A percentile compares a stretch with the other conserved stretches of the same genome.
Conservation (phyloP, 768 basidiomycete species). For the Boletellus sp. region DNA sequence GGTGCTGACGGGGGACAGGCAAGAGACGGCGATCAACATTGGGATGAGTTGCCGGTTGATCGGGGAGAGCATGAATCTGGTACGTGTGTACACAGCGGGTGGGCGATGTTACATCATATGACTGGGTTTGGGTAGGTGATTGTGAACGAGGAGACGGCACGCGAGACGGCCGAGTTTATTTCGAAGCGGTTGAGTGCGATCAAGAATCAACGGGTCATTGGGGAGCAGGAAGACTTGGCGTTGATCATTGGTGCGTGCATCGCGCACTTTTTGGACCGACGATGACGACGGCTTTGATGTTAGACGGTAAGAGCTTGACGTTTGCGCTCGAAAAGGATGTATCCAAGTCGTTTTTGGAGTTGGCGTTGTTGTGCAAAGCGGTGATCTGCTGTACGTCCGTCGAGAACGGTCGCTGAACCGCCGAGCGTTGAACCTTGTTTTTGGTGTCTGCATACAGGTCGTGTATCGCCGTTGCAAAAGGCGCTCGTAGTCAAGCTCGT, state of each 20-base stretch:
- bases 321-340: conserved; percentile 93
- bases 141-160: conserved; percentile 84
- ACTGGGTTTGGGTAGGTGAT: conserved; percentile 62
- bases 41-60: conserved; percentile 97
- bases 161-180: conserved; percentile 81
- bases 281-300: neutral
- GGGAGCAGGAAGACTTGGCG: conserved; percentile 93
- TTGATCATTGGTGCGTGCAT: conserved; percentile 76
- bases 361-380: conserved; percentile 97
- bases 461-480: conserved; percentile 96
- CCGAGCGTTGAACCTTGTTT: too few species aligned
- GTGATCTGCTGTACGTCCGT: conserved; percentile 84
- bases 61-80: conserved; percentile 97
- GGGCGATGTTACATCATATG: too few species aligned
- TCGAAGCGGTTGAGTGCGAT: conserved; percentile 87
- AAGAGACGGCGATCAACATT: conserved; percentile 99
- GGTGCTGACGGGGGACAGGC: conserved; percentile 97
- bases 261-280: neutral
- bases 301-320: conserved; percentile 92
- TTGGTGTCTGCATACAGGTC: conserved; percentile 47
- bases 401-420: too few species aligned
- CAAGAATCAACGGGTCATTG: conserved; percentile 85
- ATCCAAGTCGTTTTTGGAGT: conserved; percentile 85
- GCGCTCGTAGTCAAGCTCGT: conserved; percentile 98
- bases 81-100: conserved; percentile 35